Conservation (phyloP, 2,329 filamentous ascomycete genomes). For the Monilinia fructicola region DNA sequence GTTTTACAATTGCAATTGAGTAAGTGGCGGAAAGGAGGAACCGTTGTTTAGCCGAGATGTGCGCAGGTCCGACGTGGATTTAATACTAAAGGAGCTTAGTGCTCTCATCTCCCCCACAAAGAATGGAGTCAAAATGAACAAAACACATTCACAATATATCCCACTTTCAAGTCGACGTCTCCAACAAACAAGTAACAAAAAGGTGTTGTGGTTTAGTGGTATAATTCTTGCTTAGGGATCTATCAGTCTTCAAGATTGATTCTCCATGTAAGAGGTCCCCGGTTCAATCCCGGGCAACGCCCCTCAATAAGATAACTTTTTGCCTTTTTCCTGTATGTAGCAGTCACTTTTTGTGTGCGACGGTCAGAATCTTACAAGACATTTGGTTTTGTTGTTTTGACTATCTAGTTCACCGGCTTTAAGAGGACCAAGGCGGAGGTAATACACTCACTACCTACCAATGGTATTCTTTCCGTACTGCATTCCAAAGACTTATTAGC, state of each 20-base stretch:
- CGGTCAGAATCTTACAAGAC: too few species aligned
- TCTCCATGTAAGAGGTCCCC: slow-evolving; percentile 23
- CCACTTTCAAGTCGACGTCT: fast-evolving
- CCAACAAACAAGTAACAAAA: neutral
- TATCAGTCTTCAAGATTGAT: neutral
- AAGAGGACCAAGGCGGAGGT: too few species aligned
- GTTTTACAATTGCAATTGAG: neutral
- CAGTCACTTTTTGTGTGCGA: neutral
- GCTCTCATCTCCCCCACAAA: neutral
- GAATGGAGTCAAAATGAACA: neutral
- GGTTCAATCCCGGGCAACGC: slow-evolving; percentile 24
- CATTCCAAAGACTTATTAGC: neutral
- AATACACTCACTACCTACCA: neutral
- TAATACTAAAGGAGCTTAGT: neutral
- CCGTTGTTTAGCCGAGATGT: neutral
- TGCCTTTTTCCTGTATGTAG: too few species aligned
- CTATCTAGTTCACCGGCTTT: too few species aligned
- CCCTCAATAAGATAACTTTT: neutral
- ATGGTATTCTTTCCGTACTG: neutral
- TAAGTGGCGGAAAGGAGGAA: neutral
- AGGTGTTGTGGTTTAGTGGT: slow-evolving; percentile 24
- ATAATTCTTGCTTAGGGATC: slow-evolving; percentile 24
- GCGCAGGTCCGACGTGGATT: neutral
- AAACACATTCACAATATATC: neutral
- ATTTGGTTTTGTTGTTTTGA: too few species aligned